Evolutionary conservation across 352 stramenopile genomes (phyloP).

Genomic region (Phytopythium mirpurense): DNA sequence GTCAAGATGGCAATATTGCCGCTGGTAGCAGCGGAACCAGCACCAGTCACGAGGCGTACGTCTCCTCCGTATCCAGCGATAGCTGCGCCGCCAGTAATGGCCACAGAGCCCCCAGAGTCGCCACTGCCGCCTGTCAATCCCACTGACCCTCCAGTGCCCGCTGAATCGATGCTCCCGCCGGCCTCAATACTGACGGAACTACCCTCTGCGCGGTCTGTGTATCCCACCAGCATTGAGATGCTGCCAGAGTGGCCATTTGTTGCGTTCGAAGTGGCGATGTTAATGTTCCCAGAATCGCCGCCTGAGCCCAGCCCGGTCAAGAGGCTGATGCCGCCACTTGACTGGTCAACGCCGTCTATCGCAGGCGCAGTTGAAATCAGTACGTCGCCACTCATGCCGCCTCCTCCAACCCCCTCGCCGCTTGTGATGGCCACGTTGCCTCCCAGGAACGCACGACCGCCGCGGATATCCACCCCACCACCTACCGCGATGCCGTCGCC

Average conservation of each 20-base stretch:
- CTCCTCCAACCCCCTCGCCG: slow-evolving; percentile 1
- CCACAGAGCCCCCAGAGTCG: slow-evolving; percentile 11
- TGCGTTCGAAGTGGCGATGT: slow-evolving; percentile 9
- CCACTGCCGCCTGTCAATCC: slow-evolving; percentile 22
- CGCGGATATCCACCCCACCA: slow-evolving; percentile 9
- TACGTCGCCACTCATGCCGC: slow-evolving; percentile 10
- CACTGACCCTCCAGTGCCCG: slow-evolving; percentile 15
- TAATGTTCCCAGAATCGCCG: slow-evolving; percentile 1
- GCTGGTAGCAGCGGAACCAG: slow-evolving; percentile 10
- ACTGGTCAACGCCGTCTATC: background rate
- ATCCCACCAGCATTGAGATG: slow-evolving; percentile 19
- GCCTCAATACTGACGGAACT: background rate
- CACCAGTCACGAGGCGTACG: slow-evolving; percentile 14
- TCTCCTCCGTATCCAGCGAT: slow-evolving; percentile 7
- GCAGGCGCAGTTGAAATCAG: background rate
- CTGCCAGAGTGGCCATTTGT: slow-evolving; percentile 9
- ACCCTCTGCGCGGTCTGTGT: background rate
- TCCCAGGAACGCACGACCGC: background rate
- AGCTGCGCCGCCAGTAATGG: slow-evolving; percentile 26
- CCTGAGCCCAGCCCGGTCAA: background rate
- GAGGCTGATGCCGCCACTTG: background rate
- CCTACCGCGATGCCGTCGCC: background rate
- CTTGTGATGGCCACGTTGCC: slow-evolving; percentile 14
- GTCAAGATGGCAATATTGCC: slow-evolving; percentile 21
- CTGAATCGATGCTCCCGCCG: background rate